phyloP scores from a whole-genome alignment of 2,329 filamentous ascomycete species.

The Aureobasidium sp. region DNA sequence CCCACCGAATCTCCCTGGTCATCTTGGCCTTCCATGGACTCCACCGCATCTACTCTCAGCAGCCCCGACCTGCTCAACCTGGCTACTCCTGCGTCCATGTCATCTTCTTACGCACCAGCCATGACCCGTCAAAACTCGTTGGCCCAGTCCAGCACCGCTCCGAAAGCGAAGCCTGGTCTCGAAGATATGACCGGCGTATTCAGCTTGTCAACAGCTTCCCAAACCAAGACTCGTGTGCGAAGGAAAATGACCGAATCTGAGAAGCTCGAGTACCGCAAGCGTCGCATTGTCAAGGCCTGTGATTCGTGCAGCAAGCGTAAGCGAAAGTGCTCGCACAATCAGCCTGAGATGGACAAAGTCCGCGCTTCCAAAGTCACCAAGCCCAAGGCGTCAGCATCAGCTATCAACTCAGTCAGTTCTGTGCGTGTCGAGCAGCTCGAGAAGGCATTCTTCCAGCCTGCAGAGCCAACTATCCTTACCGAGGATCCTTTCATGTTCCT shows the following conservation, averaged over 20 bases:
- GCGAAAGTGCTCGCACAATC: conserved; percentile 25
- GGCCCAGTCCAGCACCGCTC: neutral
- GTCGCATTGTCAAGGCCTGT: conserved; percentile 32
- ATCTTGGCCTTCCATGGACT: conserved; percentile 28
- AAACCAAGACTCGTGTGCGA: conserved; percentile 30
- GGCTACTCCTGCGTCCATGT: conserved; percentile 25
- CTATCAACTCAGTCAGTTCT: neutral
- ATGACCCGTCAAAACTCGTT: conserved; percentile 15
- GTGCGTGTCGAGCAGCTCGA: neutral
- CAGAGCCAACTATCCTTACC: neutral
- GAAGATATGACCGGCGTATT: conserved; percentile 34
- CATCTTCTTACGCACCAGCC: conserved; percentile 20
- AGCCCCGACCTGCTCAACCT: conserved; percentile 28
- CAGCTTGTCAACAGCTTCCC: conserved; percentile 28
- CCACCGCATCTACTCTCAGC: conserved; percentile 26
- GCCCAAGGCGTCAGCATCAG: neutral
- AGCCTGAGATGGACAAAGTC: conserved; percentile 25
- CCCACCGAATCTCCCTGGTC: conserved; percentile 22
- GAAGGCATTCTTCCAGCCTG: neutral
- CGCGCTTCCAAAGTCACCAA: conserved; percentile 20
- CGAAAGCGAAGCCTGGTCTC: conserved; percentile 22
- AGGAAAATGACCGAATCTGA: conserved; percentile 35
- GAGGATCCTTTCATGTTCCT: conserved; percentile 17
- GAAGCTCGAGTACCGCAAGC: conserved; percentile 33
- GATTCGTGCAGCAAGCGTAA: conserved; percentile 32